Percentiles rank a stretch among this genome's conserved stretches.
phyloP scores from a whole-genome alignment of 2,329 filamentous ascomycete genomes.

The Fusarium mundagurra region DNA sequence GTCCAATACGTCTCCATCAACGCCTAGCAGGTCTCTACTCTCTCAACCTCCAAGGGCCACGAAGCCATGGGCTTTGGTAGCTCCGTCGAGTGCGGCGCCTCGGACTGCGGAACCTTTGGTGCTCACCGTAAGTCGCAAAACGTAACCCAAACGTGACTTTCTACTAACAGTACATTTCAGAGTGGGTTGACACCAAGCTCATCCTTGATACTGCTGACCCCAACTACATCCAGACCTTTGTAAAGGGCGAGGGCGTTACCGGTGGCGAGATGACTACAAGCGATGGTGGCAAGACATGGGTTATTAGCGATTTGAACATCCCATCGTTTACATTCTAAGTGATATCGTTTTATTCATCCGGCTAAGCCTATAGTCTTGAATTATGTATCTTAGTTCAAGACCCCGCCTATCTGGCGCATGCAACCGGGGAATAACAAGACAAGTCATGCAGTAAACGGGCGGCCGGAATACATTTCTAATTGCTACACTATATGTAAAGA shows the following conservation, averaged over 20 bases:
- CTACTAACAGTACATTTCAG: neutral
- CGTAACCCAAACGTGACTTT: rapidly evolving
- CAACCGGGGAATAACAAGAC: too few species aligned
- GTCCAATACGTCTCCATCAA: slow-evolving; percentile 35
- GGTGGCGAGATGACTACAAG: slow-evolving; percentile 6
- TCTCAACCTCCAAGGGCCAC: slow-evolving; percentile 56
- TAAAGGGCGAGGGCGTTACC: slow-evolving; percentile 26
- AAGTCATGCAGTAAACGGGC: too few species aligned
- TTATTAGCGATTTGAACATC: slow-evolving; percentile 2
- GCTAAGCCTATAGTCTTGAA: too few species aligned
- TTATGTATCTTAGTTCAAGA: too few species aligned
- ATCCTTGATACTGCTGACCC: slow-evolving; percentile 25
- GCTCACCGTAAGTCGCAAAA: slow-evolving; percentile 25
- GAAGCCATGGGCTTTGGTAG: slow-evolving; percentile 54
- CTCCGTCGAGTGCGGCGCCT: slow-evolving; percentile 71
- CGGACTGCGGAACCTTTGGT: slow-evolving; percentile 72
- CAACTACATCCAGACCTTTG: slow-evolving; percentile 31
- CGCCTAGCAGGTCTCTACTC: slow-evolving; percentile 48
- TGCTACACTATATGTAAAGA: too few species aligned
- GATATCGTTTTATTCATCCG: too few species aligned
- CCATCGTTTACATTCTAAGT: slow-evolving; percentile 5
- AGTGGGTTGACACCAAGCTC: slow-evolving; percentile 35
- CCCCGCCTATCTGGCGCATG: too few species aligned
- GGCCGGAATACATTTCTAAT: too few species aligned
- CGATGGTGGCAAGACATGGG: slow-evolving; percentile 25